These are phyloP conservation scores for Pulveroboletus sp. DNA, from an alignment of 1,284 basidiomycete species.

Conservation along the genomic window DNA sequence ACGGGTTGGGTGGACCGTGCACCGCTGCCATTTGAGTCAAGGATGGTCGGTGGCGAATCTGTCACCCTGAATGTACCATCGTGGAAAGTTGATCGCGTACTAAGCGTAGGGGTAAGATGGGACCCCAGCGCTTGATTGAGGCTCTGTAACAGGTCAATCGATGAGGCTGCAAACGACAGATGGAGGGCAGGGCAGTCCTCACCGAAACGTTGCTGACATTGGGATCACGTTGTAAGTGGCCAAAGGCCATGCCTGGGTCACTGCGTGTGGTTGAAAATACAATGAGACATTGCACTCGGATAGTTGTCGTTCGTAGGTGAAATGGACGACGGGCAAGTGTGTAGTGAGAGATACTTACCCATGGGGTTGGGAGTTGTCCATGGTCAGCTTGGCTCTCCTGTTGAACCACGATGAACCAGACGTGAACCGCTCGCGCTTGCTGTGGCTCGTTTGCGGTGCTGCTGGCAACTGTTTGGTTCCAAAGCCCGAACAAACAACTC, in stretches of 20 bases:
- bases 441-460: constrained; percentile 35
- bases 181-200: constrained; percentile 6
- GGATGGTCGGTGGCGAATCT: constrained; percentile 37
- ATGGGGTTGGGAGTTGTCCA: constrained; percentile 39
- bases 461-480: constrained; percentile 19
- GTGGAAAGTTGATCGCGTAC: constrained; percentile 33
- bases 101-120: constrained; percentile 35
- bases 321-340: not conserved
- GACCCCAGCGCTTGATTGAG: constrained; percentile 39
- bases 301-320: constrained; percentile 1
- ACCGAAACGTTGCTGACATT: constrained; percentile 39
- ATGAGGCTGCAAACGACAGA: constrained; percentile 1
- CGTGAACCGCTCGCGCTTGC: constrained; percentile 37
- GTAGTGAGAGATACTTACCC: constrained; percentile 33
- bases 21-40: constrained; percentile 29
- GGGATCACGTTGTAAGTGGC: constrained; percentile 39
- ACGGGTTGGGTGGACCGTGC: constrained; percentile 32
- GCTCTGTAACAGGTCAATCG: constrained; percentile 27
- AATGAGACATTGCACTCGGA: constrained; percentile 20
- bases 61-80: constrained; percentile 33
- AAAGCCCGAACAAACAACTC: constrained; percentile 28
- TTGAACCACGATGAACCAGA: constrained; percentile 40
- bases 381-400: constrained; percentile 18
- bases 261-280: constrained; percentile 19
- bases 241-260: constrained; percentile 36